Evolutionary conservation across 331 rosid species (phyloP).

Genomic region (Malus hybrid): DNA sequence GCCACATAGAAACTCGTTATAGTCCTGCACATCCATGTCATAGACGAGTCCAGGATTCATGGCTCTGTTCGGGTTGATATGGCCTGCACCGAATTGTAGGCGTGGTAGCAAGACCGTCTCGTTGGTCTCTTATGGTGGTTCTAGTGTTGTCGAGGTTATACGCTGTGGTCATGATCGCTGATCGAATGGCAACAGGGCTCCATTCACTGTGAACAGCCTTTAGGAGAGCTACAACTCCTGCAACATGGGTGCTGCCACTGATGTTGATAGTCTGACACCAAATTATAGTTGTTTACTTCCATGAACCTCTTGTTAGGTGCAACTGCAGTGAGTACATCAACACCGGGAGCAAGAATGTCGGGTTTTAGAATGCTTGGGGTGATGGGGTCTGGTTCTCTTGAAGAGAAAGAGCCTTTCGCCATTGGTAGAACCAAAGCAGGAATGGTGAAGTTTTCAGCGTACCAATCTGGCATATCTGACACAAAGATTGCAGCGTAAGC

Average conservation of each 20-base stretch:
- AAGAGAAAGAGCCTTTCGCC: not conserved
- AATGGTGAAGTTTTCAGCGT: not conserved
- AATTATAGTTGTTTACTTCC: not conserved
- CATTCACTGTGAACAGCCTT: not conserved
- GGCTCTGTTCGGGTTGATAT: constrained; percentile 10
- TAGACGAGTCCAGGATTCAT: constrained; percentile 13
- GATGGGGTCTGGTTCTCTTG: constrained; percentile 3
- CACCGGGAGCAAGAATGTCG: not conserved
- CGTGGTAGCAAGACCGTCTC: not conserved
- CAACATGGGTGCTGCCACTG: constrained; percentile 18
- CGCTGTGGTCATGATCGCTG: constrained; percentile 6
- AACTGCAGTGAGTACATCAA: constrained; percentile 1
- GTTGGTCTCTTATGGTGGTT: not conserved
- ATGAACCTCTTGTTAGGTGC: not conserved
- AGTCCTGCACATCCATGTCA: not conserved
- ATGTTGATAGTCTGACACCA: constrained; percentile 4
- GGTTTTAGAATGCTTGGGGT: constrained; percentile 10
- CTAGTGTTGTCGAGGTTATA: not conserved
- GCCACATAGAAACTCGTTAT: constrained; percentile 8
- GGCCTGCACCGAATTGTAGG: constrained; percentile 13
- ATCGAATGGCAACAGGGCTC: constrained; percentile 12
- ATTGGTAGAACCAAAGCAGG: not conserved
- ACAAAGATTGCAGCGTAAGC: constrained; percentile 4
- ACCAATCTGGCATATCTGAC: not conserved
- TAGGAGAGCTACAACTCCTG: not conserved